These are phyloP conservation scores for Aspergillus melleus DNA, from an alignment of 2,329 filamentous ascomycete genomes.

Conservation along the genomic window DNA sequence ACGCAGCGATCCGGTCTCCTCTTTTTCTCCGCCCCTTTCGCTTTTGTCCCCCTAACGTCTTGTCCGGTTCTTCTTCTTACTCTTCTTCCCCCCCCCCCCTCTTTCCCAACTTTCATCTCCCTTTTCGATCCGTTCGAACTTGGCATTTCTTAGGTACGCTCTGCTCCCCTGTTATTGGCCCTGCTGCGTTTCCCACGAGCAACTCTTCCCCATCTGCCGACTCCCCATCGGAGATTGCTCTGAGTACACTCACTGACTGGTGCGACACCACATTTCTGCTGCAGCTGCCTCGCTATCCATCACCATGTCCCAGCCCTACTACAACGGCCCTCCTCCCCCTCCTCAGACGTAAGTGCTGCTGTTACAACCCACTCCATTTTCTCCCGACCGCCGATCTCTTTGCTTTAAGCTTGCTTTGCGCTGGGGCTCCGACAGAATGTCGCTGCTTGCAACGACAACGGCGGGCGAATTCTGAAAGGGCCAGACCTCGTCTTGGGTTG, in stretches of 20 bases:
- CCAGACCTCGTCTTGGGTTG: background rate
- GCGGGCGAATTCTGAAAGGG: no score
- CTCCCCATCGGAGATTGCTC: background rate
- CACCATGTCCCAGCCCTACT: constrained; percentile 23
- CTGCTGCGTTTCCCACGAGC: constrained; percentile 1
- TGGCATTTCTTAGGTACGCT: constrained; percentile 25
- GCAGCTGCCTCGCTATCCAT: background rate
- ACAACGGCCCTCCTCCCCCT: constrained; percentile 35
- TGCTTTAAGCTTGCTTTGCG: background rate
- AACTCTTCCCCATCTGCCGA: constrained; percentile 3
- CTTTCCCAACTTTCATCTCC: background rate
- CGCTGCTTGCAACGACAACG: background rate
- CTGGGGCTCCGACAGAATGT: background rate
- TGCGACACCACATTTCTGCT: background rate
- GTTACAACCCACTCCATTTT: background rate
- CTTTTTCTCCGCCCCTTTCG: background rate
- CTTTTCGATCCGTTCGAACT: constrained; percentile 13
- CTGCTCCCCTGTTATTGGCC: constrained; percentile 17
- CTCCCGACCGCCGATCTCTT: background rate
- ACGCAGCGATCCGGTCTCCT: background rate
- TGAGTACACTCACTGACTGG: background rate
- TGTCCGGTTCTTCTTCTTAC: constrained; percentile 2
- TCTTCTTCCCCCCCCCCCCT: background rate
- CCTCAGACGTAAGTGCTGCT: constrained; percentile 38
- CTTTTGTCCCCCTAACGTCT: background rate